Conservation (phyloP, 140 eudicot species). For the Oenanthe javanica region DNA sequence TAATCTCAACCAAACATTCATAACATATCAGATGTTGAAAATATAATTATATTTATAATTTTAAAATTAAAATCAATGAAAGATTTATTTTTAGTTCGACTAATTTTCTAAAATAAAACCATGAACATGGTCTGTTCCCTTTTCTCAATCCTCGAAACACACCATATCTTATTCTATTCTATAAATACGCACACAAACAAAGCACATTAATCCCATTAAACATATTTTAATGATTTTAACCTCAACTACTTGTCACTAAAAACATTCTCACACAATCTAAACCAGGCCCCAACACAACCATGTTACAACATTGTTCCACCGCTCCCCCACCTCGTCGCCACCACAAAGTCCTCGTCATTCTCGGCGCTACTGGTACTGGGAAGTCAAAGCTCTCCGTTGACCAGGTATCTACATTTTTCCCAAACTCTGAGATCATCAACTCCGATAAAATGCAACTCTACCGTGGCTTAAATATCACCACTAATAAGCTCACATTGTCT, state of each 20-base stretch:
- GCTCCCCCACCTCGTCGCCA: not conserved
- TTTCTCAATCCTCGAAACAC: not conserved
- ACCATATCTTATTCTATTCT: not conserved
- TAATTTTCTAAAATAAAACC: not conserved
- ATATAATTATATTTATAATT: too few species aligned
- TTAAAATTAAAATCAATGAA: too few species aligned
- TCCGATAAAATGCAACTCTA: slow-evolving; percentile 81
- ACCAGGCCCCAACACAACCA: not conserved
- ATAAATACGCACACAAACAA: not conserved
- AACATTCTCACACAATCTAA: not conserved
- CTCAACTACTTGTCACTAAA: not conserved
- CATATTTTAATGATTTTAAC: not conserved
- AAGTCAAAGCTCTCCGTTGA: slow-evolving; percentile 75
- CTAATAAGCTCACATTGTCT: slow-evolving; percentile 59
- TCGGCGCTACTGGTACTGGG: slow-evolving; percentile 84
- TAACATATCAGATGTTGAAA: too few species aligned
- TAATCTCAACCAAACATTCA: too few species aligned
- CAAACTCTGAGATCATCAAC: slow-evolving; percentile 50
- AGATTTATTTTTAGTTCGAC: too few species aligned
- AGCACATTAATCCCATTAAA: not conserved
- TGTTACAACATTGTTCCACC: not conserved
- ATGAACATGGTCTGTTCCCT: not conserved
- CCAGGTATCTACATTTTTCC: slow-evolving; percentile 34
- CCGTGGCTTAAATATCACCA: slow-evolving; percentile 58
- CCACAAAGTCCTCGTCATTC: slow-evolving; percentile 41